Base-by-base conservation (phyloP, 257 asterid species). In the Knoxia roxburghii region DNA sequence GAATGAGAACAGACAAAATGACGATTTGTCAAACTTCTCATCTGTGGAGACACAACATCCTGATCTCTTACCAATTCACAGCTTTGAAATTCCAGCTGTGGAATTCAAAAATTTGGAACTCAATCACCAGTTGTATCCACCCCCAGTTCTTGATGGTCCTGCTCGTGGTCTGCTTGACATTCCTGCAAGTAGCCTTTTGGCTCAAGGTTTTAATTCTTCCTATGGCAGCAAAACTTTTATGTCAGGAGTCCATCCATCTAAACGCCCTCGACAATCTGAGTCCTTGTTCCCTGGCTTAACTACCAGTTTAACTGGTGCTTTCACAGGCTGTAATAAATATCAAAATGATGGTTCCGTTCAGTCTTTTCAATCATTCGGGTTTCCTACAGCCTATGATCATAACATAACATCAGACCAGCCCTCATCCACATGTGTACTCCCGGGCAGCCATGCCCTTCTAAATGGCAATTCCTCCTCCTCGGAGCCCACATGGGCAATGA, bases 391-490 rank as follows among this genome's bases (percentile, higher is more conserved):
- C 13, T 78, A 72, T 74, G 84, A 80, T 68, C 76, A 73, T 60
- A 74, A 75, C 67, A 62, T 69, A 17, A 23, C 70, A 37, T 64
- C 83, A 11, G 70, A 65, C 52, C 74, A 68, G 63, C 74, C 63
- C 43, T 67, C 82, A 61, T 60, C 77, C 37, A 69, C 81, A 6
- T 61, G 66, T 80, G 62, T 72, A 57, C 71, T 80, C 68, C 65
- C 71, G 48, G 86, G 83, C 73, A 77, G 80, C 86, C 87, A 82
- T 77, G 87, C 85, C 79, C 24, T 61, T 64, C 56, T 82, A 79
- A 80, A 89, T 82, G 86, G 85, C 85, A 84, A 80, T 67, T 68
- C 87, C 83, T 80, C 96, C 78, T 76, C 96, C 83, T 87, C 82
- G 6, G 87, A 80, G 85, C 90, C 89, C 82, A n/a, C 68, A 66